Percentiles rank a stretch among this genome's conserved stretches.
phyloP scores from a whole-genome alignment of 2,329 filamentous ascomycete genomes.

The Zymoseptoria pseudotritici region DNA sequence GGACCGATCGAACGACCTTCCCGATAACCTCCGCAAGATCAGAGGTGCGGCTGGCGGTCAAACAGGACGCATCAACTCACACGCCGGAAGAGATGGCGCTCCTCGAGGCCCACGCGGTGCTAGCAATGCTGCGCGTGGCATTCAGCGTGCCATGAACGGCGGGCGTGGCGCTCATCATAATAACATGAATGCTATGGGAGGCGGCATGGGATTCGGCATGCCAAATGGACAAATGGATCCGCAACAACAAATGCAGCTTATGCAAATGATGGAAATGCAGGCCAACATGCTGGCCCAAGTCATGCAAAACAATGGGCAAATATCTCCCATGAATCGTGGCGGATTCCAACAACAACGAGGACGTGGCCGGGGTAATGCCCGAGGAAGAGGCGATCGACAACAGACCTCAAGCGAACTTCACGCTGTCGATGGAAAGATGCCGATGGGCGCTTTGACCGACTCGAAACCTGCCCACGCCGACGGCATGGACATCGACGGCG shows the following conservation, averaged over 20 bases:
- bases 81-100: constrained; percentile 55
- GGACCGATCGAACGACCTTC: constrained; percentile 67
- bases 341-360: constrained; percentile 2
- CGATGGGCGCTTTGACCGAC: constrained; percentile 13
- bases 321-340: constrained; percentile 34
- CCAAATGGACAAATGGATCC: constrained; percentile 46
- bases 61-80: constrained; percentile 72
- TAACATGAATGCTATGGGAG: constrained; percentile 22
- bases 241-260: constrained; percentile 65
- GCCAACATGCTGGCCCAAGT: constrained; percentile 78
- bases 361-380: constrained; percentile 8
- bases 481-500: constrained; percentile 54
- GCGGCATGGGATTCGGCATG: constrained; percentile 41
- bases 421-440: constrained; percentile 19
- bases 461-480: constrained; percentile 28
- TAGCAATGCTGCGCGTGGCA: constrained; percentile 42
- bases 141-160: constrained; percentile 30
- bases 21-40: constrained; percentile 62
- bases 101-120: constrained; percentile 56
- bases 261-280: constrained; percentile 57
- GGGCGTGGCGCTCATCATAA: constrained; percentile 16
- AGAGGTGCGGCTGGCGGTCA: constrained; percentile 53
- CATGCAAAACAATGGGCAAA: constrained; percentile 22
- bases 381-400: constrained; percentile 8
- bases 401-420: constrained; percentile 8